phyloP scores from a whole-genome alignment of 306 rosid genomes.

The Abrus precatorius region DNA sequence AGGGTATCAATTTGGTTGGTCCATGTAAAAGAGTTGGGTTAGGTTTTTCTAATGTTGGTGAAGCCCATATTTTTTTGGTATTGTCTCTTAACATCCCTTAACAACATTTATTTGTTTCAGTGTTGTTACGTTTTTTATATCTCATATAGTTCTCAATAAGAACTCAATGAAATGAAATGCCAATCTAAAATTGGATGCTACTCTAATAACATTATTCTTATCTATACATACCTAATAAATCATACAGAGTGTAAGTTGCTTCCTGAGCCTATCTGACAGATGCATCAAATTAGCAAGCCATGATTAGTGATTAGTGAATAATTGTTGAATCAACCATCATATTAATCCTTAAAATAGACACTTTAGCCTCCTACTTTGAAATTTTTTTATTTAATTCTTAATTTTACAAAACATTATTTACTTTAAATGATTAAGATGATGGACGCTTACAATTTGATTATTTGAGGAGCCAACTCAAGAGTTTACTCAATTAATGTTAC shows the following conservation, averaged over 20 bases:
- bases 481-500: constrained; percentile 1
- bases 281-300: neutral
- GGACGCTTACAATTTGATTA: neutral
- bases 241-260: neutral
- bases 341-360: no score
- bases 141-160: neutral
- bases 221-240: neutral
- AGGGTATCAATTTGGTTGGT: neutral
- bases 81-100: neutral
- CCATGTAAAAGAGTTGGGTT: constrained; percentile 57
- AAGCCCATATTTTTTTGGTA: constrained; percentile 7
- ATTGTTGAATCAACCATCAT: no score
- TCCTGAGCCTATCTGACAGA: neutral
- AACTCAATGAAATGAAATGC: neutral
- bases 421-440: neutral
- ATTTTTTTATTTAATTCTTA: neutral
- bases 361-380: neutral
- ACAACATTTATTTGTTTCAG: neutral
- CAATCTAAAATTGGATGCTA: neutral
- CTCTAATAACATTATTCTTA: neutral
- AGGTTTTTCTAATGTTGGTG: neutral
- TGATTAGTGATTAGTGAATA: neutral
- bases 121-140: neutral
- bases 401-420: neutral
- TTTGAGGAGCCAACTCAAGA: neutral